phyloP scores from a whole-genome alignment of 2,329 filamentous ascomycete species.

The Cordyceps militaris region DNA sequence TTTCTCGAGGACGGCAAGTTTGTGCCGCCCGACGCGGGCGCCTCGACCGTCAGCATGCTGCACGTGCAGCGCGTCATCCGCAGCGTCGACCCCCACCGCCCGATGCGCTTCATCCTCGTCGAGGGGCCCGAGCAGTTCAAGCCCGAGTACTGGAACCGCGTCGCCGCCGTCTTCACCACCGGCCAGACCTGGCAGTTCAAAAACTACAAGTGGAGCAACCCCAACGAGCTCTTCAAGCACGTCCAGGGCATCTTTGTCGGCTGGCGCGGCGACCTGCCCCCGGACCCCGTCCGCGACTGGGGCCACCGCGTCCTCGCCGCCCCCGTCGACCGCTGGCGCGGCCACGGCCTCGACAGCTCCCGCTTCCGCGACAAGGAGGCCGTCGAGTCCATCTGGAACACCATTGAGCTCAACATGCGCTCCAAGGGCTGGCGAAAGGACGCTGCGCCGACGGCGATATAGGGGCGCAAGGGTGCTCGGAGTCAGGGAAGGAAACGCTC shows the following conservation, averaged over 20 bases:
- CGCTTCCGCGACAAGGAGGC: constrained; percentile 86
- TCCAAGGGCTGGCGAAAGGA: constrained; percentile 75
- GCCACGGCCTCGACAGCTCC: constrained; percentile 45
- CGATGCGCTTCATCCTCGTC: constrained; percentile 90
- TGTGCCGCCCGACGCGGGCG: constrained; percentile 64
- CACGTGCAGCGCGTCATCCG: constrained; percentile 76
- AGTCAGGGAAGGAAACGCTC: too few species aligned
- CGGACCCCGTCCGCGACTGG: constrained; percentile 73
- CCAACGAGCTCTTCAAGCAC: constrained; percentile 82
- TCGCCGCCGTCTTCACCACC: constrained; percentile 95
- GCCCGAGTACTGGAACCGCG: constrained; percentile 92
- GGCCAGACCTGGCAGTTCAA: constrained; percentile 99
- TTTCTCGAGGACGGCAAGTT: constrained; percentile 86
- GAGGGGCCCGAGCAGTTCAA: constrained; percentile 93
- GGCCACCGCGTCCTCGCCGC: constrained; percentile 75
- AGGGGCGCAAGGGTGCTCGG: not conserved
- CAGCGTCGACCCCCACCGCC: constrained; percentile 59
- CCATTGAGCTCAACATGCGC: constrained; percentile 82
- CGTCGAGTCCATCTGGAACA: constrained; percentile 86
- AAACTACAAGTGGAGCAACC: constrained; percentile 90
- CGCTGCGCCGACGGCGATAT: constrained; percentile 52
- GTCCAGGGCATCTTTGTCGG: constrained; percentile 84
- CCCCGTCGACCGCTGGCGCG: constrained; percentile 76
- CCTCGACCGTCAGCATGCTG: constrained; percentile 68
- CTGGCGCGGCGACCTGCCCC: constrained; percentile 77